Conservation (phyloP, 805 yeast species). For the Saturnispora halmiae region DNA sequence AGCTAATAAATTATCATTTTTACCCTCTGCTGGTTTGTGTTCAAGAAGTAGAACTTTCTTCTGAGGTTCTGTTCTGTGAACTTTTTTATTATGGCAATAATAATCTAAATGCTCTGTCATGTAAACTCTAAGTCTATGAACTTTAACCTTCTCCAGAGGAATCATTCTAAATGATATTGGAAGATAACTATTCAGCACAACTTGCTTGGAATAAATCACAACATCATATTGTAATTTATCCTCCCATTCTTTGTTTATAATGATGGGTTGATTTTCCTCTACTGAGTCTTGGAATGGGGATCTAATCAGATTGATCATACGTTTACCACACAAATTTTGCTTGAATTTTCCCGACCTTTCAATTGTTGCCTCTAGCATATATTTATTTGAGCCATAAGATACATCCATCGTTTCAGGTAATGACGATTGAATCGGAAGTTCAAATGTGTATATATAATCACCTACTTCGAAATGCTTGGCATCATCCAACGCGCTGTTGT, state of each 20-base stretch:
- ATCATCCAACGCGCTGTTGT: slow-evolving; percentile 13
- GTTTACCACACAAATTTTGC: slow-evolving; percentile 54
- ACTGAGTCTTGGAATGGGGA: slow-evolving; percentile 68
- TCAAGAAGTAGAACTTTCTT: slow-evolving; percentile 74
- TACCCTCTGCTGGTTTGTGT: slow-evolving; percentile 52
- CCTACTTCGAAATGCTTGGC: slow-evolving; percentile 61
- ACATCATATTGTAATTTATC: slow-evolving; percentile 84
- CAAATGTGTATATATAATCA: slow-evolving; percentile 87
- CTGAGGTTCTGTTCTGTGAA: slow-evolving; percentile 87
- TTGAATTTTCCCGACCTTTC: slow-evolving; percentile 84
- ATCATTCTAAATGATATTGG: slow-evolving; percentile 79
- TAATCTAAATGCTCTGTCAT: slow-evolving; percentile 87
- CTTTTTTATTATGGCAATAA: slow-evolving; percentile 74
- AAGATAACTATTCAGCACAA: slow-evolving; percentile 71
- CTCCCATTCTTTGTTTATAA: slow-evolving; percentile 89
- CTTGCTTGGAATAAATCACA: slow-evolving; percentile 79
- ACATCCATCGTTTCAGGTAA: slow-evolving; percentile 73
- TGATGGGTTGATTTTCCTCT: slow-evolving; percentile 90
- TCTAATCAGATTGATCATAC: slow-evolving; percentile 61
- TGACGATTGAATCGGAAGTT: slow-evolving; percentile 73
- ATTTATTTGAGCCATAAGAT: slow-evolving; percentile 72
- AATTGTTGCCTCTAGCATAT: slow-evolving; percentile 58
- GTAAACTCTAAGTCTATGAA: slow-evolving; percentile 80
- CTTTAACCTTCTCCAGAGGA: slow-evolving; percentile 78
- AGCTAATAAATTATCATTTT: slow-evolving; percentile 37